Evolutionary conservation across 768 basidiomycete genomes (phyloP).

Genomic region (Candolleomyces efflorescens): DNA sequence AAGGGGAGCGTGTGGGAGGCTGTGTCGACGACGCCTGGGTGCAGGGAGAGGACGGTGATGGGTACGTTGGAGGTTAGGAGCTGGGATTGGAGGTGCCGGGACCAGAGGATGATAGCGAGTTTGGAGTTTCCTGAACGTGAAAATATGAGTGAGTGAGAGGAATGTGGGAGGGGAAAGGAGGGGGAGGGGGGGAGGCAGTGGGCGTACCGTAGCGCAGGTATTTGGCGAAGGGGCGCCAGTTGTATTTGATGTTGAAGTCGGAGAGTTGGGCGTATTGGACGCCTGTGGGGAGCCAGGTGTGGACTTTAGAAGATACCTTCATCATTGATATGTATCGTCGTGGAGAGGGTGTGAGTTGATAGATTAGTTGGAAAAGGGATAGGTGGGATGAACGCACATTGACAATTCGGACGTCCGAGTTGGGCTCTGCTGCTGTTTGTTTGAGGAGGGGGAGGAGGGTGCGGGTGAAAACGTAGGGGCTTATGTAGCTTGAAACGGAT

Average conservation of each 20-base stretch:
- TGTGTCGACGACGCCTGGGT: conserved; percentile 29
- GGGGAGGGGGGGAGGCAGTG: conserved; percentile 1
- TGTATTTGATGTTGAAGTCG: conserved; percentile 33
- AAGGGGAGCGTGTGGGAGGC: conserved; percentile 17
- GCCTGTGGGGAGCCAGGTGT: conserved; percentile 16
- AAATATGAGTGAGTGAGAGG: neutral
- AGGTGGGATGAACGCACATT: conserved; percentile 35
- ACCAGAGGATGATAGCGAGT: conserved; percentile 46
- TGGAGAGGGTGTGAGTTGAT: neutral
- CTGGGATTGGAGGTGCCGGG: conserved; percentile 44
- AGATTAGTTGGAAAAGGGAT: neutral
- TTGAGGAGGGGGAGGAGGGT: conserved; percentile 49
- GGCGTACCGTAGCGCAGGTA: conserved; percentile 28
- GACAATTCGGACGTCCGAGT: conserved; percentile 58
- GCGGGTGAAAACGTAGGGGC: conserved; percentile 51
- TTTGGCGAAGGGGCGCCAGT: conserved; percentile 14
- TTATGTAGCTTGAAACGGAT: conserved; percentile 39
- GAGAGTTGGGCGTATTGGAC: conserved; percentile 26
- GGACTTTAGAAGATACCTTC: conserved; percentile 32
- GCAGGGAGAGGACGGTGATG: conserved; percentile 21
- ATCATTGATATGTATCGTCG: neutral
- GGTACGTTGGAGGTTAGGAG: neutral
- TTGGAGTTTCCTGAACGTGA: conserved; percentile 41
- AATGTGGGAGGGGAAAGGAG: neutral
- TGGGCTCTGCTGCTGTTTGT: conserved; percentile 41